Conservation (phyloP, 163 green algal genomes). For the Scenedesmus sp. region DNA sequence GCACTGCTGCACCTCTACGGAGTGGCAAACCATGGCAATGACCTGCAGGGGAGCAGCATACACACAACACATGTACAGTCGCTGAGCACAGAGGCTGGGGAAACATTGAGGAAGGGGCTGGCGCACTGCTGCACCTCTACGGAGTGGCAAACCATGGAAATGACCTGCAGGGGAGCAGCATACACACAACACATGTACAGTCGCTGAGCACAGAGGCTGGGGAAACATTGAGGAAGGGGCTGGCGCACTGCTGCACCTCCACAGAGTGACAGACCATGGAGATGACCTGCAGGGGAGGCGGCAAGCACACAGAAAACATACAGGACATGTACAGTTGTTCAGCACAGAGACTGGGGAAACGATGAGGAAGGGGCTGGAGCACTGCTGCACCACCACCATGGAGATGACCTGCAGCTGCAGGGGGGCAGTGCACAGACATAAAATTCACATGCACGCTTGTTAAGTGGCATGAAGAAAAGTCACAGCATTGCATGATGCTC, state of each 20-base stretch:
- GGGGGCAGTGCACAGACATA: too few species aligned
- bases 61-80: constrained; percentile 77
- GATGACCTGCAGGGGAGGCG: constrained; percentile 74
- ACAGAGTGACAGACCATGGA: constrained; percentile 85
- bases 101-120: constrained; percentile 83
- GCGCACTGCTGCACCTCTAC: constrained; percentile 60
- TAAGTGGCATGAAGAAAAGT: too few species aligned
- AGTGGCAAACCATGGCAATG: constrained; percentile 88
- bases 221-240: constrained; percentile 81
- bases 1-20: constrained; percentile 67
- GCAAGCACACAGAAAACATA: neutral
- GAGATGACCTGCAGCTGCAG: neutral
- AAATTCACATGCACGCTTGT: too few species aligned
- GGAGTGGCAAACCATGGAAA: constrained; percentile 88
- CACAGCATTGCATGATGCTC: too few species aligned
- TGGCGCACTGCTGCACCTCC: constrained; percentile 54
- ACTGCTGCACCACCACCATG: neutral
- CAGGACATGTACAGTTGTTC: neutral
- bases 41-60: constrained; percentile 63
- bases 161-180: constrained; percentile 69
- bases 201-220: constrained; percentile 94
- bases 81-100: constrained; percentile 88
- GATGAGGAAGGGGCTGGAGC: neutral
- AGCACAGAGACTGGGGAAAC: neutral
- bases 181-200: constrained; percentile 61